A percentile compares a stretch with the other conserved stretches of the same genome.
Evolutionary conservation across 169 alveolate species (phyloP).

Genomic region (Sarcocystis neurona): DNA sequence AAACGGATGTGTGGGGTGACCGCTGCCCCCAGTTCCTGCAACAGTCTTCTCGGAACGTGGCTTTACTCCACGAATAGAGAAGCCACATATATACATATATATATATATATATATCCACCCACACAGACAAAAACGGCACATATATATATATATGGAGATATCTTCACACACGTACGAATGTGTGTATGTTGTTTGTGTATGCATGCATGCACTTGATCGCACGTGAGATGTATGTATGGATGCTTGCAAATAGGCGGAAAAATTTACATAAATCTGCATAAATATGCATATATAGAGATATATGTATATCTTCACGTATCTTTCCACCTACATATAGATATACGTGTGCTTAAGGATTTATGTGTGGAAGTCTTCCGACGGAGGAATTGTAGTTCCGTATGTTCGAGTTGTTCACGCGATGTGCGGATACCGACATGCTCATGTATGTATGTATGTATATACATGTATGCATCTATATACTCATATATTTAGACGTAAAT

Average conservation of each 20-base stretch:
- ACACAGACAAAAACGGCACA: not conserved
- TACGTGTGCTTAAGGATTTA: not conserved
- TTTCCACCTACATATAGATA: not conserved
- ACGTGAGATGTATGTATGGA: not conserved
- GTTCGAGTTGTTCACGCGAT: too few relatives aligned
- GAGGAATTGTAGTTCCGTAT: too few relatives aligned
- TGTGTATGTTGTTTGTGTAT: not conserved
- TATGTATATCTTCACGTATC: too few relatives aligned
- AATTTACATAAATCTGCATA: not conserved
- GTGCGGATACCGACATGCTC: too few relatives aligned
- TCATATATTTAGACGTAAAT: not conserved
- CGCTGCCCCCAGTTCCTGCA: too few relatives aligned
- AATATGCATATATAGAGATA: not conserved
- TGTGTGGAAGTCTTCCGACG: too few relatives aligned
- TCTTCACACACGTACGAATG: not conserved
- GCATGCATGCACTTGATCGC: not conserved
- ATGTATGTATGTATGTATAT: too few relatives aligned
- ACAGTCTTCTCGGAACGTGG: not conserved
- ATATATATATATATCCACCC: too few relatives aligned
- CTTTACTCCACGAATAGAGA: not conserved
- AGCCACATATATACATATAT: too few relatives aligned
- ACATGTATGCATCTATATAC: too few relatives aligned
- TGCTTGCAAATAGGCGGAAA: not conserved
- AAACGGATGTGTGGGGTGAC: too few relatives aligned
- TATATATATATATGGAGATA: not conserved